phyloP scores from a whole-genome alignment of 176 grass and related monocot species.

The Paspalum notatum region DNA sequence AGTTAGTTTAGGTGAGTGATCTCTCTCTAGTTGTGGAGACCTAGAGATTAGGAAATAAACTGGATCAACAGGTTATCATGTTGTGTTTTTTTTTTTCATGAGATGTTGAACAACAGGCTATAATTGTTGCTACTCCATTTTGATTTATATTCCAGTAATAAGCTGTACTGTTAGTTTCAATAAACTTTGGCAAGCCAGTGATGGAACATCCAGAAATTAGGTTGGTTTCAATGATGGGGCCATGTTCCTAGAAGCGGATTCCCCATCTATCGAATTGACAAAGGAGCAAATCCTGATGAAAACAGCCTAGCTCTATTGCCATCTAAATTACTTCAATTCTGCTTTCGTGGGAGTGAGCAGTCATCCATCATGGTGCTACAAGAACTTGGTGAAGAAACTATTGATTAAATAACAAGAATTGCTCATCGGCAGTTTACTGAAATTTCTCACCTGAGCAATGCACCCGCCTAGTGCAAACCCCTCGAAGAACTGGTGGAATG shows the following conservation, averaged over 20 bases:
- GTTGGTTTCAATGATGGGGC: background rate
- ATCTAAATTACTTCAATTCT: too few relatives aligned
- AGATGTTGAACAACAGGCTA: background rate
- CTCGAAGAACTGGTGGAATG: conserved; percentile 97
- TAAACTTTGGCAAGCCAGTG: background rate
- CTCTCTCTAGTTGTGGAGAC: background rate
- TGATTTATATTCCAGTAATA: background rate
- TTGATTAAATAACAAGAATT: background rate
- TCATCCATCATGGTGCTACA: background rate
- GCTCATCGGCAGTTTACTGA: background rate
- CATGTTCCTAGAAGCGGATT: background rate
- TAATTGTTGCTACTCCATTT: background rate
- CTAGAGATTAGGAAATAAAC: background rate
- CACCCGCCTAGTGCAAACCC: conserved; percentile 84
- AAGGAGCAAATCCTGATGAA: background rate
- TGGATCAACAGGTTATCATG: background rate
- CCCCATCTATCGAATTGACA: background rate
- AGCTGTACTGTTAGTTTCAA: background rate
- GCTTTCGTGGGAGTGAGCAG: background rate
- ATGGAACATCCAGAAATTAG: background rate
- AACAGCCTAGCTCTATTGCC: background rate
- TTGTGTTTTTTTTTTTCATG: background rate
- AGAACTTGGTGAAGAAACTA: background rate
- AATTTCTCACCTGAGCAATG: conserved; percentile 73
- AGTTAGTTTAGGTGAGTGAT: background rate